phyloP scores from a whole-genome alignment of 805 yeast species.

The Hanseniaspora hatyaiensis region DNA sequence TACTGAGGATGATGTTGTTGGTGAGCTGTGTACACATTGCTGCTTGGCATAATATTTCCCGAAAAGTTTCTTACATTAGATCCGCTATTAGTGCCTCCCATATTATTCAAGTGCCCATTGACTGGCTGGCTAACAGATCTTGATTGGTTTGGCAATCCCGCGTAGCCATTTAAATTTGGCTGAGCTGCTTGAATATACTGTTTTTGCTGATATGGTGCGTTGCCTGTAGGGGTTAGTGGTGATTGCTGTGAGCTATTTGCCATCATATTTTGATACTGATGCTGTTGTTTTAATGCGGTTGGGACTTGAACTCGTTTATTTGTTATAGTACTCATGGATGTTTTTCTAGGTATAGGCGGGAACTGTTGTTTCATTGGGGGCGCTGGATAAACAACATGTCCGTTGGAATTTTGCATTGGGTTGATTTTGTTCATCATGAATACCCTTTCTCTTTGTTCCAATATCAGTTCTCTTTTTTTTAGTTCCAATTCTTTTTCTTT shows the following conservation, averaged over 20 bases:
- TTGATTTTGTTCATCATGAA: slow-evolving; percentile 17
- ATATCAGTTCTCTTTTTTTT: slow-evolving; percentile 27
- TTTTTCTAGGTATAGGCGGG: slow-evolving; percentile 20
- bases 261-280: background rate
- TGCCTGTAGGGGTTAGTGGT: too few relatives aligned
- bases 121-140: slow-evolving; percentile 9
- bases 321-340: slow-evolving; percentile 16
- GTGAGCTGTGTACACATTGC: too few relatives aligned
- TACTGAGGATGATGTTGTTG: slow-evolving; percentile 19
- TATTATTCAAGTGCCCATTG: background rate
- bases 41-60: too few relatives aligned
- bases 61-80: background rate
- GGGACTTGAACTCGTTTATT: background rate
- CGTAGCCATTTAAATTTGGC: too few relatives aligned
- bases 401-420: background rate
- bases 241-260: too few relatives aligned
- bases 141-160: too few relatives aligned
- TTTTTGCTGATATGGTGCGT: too few relatives aligned
- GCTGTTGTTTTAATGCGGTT: slow-evolving; percentile 4
- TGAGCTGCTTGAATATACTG: too few relatives aligned
- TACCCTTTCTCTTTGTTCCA: slow-evolving; percentile 29
- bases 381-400: background rate
- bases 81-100: background rate
- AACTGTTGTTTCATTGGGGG: slow-evolving; percentile 16
- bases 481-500: slow-evolving; percentile 28